phyloP scores from a whole-genome alignment of 2,329 filamentous ascomycete species.

The Arachnomyces sp. region DNA sequence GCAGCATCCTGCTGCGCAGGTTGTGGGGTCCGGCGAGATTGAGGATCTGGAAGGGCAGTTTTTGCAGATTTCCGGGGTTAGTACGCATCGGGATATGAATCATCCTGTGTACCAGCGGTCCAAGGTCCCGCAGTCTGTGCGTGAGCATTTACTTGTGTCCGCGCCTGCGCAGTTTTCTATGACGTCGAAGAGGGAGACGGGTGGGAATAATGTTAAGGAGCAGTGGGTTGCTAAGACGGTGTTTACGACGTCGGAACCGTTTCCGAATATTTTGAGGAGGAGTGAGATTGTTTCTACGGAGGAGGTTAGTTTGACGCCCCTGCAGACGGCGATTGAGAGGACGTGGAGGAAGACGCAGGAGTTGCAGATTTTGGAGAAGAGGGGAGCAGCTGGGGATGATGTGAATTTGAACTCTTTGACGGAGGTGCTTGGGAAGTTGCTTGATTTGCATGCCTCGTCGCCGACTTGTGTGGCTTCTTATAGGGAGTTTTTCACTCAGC shows the following conservation, averaged over 20 bases:
- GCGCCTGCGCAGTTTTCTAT: conserved; percentile 71
- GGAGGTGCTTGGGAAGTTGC: conserved; percentile 67
- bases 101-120: conserved; percentile 83
- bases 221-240: conserved; percentile 77
- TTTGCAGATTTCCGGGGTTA: conserved; percentile 71
- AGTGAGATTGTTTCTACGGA: conserved; percentile 70
- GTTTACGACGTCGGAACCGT: conserved; percentile 74
- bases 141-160: conserved; percentile 77
- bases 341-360: conserved; percentile 87
- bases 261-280: conserved; percentile 81
- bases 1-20: conserved; percentile 76
- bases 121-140: conserved; percentile 70
- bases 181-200: conserved; percentile 61
- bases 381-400: conserved; percentile 63
- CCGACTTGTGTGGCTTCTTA: conserved; percentile 74
- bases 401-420: conserved; percentile 60
- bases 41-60: conserved; percentile 88
- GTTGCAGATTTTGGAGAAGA: conserved; percentile 66
- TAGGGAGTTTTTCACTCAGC: conserved; percentile 63
- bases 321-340: conserved; percentile 84
- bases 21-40: conserved; percentile 60
- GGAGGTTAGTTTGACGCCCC: conserved; percentile 59
- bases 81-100: conserved; percentile 67
- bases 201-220: conserved; percentile 56
- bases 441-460: conserved; percentile 63